These are phyloP conservation scores for Adansonia madagascariensis DNA, from an alignment of 441 rosid genomes.

Conservation along the genomic window DNA sequence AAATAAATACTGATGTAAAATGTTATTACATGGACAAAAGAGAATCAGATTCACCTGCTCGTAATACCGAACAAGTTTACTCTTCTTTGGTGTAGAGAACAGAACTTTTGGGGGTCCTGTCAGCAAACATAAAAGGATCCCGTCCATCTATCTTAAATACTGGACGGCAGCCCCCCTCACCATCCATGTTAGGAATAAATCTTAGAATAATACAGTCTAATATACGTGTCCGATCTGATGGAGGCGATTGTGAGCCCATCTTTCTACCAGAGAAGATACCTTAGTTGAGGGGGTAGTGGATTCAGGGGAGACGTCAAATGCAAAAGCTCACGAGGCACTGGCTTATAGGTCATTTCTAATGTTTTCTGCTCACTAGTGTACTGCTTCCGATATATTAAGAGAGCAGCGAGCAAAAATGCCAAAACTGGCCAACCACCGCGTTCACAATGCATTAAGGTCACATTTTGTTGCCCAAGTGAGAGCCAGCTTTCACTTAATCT, in stretches of 20 bases:
- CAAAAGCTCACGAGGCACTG: constrained; percentile 81
- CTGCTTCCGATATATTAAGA: constrained; percentile 72
- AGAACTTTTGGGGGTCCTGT: constrained; percentile 68
- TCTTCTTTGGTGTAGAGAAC: constrained; percentile 73
- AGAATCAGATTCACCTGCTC: constrained; percentile 59
- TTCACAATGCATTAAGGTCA: constrained; percentile 81
- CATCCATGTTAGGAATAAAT: constrained; percentile 65
- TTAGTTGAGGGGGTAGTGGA: constrained; percentile 83
- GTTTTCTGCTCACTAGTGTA: constrained; percentile 75
- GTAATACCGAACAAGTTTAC: constrained; percentile 62
- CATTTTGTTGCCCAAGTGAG: constrained; percentile 65
- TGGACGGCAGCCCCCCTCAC: constrained; percentile 82
- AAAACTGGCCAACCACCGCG: constrained; percentile 91
- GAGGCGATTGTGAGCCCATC: constrained; percentile 81
- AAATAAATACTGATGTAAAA: constrained; percentile 10
- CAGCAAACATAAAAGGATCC: constrained; percentile 68
- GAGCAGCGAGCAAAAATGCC: constrained; percentile 89
- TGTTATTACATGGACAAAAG: constrained; percentile 5
- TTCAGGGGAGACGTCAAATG: constrained; percentile 68
- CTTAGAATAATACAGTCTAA: constrained; percentile 77
- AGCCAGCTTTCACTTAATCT: constrained; percentile 88
- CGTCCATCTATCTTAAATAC: constrained; percentile 83
- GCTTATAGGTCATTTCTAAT: constrained; percentile 83
- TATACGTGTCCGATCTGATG: constrained; percentile 72
- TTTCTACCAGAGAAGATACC: constrained; percentile 90